Base-by-base conservation (phyloP, 306 rosid species). In the Vigna mungo region DNA sequence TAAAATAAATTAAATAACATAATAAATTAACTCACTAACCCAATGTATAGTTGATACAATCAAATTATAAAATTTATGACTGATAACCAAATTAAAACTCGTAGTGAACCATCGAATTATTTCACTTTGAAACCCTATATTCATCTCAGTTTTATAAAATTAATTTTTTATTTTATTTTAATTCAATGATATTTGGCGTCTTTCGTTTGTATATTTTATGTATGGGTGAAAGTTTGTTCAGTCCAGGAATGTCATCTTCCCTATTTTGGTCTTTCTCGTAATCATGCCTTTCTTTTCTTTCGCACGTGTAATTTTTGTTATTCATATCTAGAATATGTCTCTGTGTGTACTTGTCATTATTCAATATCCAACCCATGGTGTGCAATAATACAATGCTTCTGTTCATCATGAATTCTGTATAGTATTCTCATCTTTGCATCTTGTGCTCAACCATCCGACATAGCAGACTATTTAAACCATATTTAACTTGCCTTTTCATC, bases 391-490 rank as follows among this genome's bases (percentile, higher is more conserved):
- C 13, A 0, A 64, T 6, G 59, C 16, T 34, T 23, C 59, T 47
- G 79, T 25, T 51, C 43, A 82, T 44, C 71, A 71, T 76, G 47
- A 76, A 77, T 43, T 52, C 30, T 54, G 63, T 79, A 60, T 54
- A 72, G 39, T 77, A 71, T 71, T 71, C 48, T 6, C 30, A 44
- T 62, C 6, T 63, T 63, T 64, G 34, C 36, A 51, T 54, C 47
- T 71, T 74, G 27, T 65, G 65, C 51, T 75, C 75, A 78, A 82
- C 91, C 89, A 70, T 76, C 86, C 80, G 89, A 89, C 91, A 91
- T 51, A 7, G 18, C 7, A 23, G 49, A 71, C 72, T 85, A 82
- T 70, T 84, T 71, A 77, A 81, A 78, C 76, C 81, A 86, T 80
- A 48, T 44, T 36, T 61, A 61, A 82, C 78, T 47, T 76, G 68